Percentiles rank a stretch among this genome's conserved stretches.
Evolutionary conservation across 2,329 filamentous ascomycete genomes (phyloP).

Genomic region (Pseudogymnoascus sp.): DNA sequence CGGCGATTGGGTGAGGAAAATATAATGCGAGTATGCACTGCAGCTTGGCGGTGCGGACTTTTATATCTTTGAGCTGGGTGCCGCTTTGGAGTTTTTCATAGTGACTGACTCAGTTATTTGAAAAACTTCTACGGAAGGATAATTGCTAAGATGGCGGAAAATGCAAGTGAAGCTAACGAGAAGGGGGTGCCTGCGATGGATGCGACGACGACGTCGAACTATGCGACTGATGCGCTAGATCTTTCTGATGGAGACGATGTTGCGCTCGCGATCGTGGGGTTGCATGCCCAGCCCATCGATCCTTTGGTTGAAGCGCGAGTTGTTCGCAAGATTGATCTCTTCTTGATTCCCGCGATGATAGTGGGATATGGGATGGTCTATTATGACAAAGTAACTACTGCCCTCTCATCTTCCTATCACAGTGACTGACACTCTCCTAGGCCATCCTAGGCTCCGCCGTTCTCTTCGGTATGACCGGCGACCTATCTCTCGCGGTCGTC

Average conservation of each 20-base stretch:
- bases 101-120: not conserved
- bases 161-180: not conserved
- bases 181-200: not conserved
- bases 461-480: constrained; percentile 69
- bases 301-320: constrained; percentile 48
- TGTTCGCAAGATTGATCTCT: constrained; percentile 59
- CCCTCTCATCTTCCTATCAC: too few species aligned
- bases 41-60: not conserved
- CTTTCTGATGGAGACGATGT: constrained; percentile 19
- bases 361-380: constrained; percentile 61
- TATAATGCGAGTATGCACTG: not conserved
- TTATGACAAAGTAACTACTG: constrained; percentile 53
- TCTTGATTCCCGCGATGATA: constrained; percentile 62
- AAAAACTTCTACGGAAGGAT: not conserved
- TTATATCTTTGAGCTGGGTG: not conserved
- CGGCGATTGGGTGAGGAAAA: constrained; percentile 5
- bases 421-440: constrained; percentile 27
- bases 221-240: not conserved
- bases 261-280: constrained; percentile 26
- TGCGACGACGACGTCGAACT: not conserved
- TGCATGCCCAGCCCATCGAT: constrained; percentile 34
- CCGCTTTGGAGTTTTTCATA: not conserved
- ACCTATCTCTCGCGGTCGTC: constrained; percentile 54
- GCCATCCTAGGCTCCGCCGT: constrained; percentile 62
- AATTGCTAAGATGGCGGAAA: constrained; percentile 3